Evolutionary conservation across 2,329 filamentous ascomycete species (phyloP), one percentile per base, ranked within the genome.

Genomic region (Leptographium procerum): DNA sequence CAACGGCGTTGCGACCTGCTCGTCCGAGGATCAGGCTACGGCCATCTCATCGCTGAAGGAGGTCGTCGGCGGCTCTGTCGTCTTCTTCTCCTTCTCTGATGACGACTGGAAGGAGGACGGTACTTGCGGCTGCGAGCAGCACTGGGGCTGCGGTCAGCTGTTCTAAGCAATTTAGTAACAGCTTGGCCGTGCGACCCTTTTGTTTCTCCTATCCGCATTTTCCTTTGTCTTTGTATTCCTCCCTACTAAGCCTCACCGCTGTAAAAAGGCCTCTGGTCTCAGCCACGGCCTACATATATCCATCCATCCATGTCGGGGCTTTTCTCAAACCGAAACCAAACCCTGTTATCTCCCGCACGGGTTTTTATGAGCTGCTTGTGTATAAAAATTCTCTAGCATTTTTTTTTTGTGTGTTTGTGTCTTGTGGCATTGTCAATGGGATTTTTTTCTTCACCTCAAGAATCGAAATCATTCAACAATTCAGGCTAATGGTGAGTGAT

Each of bases 101-200:
- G 91, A 96, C 71, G 63, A 72, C 65, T 97, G 91, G 91, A 96
- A 96, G 85, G 67, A 74, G 47, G 73, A 81, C 33, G 87, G 86
- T 65, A 70, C 73, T 36, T 89, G 84, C 73, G 74, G 74, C 61
- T 89, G 91, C 66, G 91, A 96, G 85, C 83, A 85, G 75, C 78
- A 79, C 79, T 96, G 89, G 82, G 89, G 91, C 63, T 85, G 82
- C 69, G 73, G 75, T 60, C 67, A 74, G 59, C 73, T 79, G 68
- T 82, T 66, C 57, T 61, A 58, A 48, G 19, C 9, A 40, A 11
- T 28, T 19, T 40, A 24, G 26, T 9, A 24, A n/a, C 33, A n/a
- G 40, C 8, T 43, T 8, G 3, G 16, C 4, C 19, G n/a, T n/a
- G n/a, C n/a, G 19, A 19, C 31, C n/a, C 40, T 43, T 43, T 43